These are phyloP conservation scores for Testicularia cyperi DNA, from an alignment of 1,284 basidiomycete species.

Conservation along the genomic window DNA sequence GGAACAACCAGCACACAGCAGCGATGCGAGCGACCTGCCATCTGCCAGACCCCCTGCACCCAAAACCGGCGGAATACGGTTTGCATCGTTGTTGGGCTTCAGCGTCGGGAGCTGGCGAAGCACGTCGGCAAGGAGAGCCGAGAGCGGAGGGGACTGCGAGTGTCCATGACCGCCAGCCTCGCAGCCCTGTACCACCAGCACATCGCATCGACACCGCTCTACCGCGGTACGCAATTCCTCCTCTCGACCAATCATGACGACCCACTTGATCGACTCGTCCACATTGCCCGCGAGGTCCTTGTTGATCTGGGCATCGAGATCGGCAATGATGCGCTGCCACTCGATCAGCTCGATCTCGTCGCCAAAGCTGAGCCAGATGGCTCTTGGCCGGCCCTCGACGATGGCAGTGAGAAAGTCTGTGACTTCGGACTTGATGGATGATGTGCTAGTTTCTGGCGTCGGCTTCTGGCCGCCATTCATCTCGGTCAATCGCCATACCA, in stretches of 20 bases:
- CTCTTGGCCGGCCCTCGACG: slow-evolving; percentile 31
- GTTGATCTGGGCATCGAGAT: slow-evolving; percentile 33
- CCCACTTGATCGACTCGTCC: slow-evolving; percentile 34
- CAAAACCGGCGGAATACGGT: slow-evolving; percentile 25
- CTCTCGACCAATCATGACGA: slow-evolving; percentile 45
- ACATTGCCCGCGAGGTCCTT: slow-evolving; percentile 8
- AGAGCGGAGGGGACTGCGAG: slow-evolving; percentile 44
- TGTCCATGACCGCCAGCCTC: slow-evolving; percentile 56
- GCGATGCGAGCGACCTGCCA: slow-evolving; percentile 38
- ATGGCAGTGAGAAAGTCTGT: slow-evolving; percentile 39
- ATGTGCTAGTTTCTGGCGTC: not conserved
- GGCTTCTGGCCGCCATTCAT: slow-evolving; percentile 32
- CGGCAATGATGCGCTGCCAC: slow-evolving; percentile 34
- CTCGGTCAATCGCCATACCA: slow-evolving; percentile 49
- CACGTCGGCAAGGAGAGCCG: slow-evolving; percentile 27
- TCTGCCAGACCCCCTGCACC: slow-evolving; percentile 52
- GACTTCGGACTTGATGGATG: not conserved
- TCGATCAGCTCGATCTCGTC: slow-evolving; percentile 27
- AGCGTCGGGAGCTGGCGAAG: slow-evolving; percentile 7
- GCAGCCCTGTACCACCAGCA: slow-evolving; percentile 47
- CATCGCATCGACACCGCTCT: slow-evolving; percentile 39
- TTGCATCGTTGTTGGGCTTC: slow-evolving; percentile 15
- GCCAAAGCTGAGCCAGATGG: slow-evolving; percentile 56
- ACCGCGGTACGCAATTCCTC: slow-evolving; percentile 39
- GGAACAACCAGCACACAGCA: slow-evolving; percentile 49